phyloP scores from a whole-genome alignment of 2,329 filamentous ascomycete genomes.

The Cladosporium cucumerinum region DNA sequence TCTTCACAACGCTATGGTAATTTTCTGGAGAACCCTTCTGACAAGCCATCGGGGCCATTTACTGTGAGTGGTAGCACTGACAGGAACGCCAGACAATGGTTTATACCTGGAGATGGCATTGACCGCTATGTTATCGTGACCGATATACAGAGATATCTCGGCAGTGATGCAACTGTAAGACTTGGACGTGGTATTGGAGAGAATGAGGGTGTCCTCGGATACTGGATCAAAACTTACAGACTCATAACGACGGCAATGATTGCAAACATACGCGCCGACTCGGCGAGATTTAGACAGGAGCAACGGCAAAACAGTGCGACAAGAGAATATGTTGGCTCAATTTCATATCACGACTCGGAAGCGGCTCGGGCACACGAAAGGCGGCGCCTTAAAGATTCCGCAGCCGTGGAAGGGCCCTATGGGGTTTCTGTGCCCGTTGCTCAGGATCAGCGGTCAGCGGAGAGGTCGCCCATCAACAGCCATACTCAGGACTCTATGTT shows the following conservation, averaged over 20 bases:
- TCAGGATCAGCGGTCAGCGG: not conserved
- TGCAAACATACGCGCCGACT: slow-evolving; percentile 47
- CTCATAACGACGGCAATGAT: slow-evolving; percentile 52
- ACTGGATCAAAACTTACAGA: slow-evolving; percentile 51
- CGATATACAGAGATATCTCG: slow-evolving; percentile 52
- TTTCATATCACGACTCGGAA: slow-evolving; percentile 12
- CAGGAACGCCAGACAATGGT: slow-evolving; percentile 44
- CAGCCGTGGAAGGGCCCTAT: slow-evolving; percentile 1
- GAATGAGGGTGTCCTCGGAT: slow-evolving; percentile 46
- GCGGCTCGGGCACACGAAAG: not conserved
- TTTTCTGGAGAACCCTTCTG: slow-evolving; percentile 12
- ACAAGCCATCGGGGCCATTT: no score
- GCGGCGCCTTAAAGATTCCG: not conserved
- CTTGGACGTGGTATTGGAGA: slow-evolving; percentile 45
- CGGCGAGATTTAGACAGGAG: slow-evolving; percentile 44
- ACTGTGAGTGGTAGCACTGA: no score
- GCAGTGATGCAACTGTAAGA: slow-evolving; percentile 49
- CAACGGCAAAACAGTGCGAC: no score
- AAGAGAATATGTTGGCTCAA: slow-evolving; percentile 12
- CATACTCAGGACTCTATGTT: slow-evolving; percentile 30
- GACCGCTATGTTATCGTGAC: slow-evolving; percentile 51
- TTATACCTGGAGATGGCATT: slow-evolving; percentile 49
- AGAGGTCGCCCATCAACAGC: not conserved
- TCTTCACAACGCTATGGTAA: not conserved
- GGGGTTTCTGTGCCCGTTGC: not conserved